Evolutionary conservation across 202 grass and related monocot genomes (phyloP).

Genomic region (Hordeum pubiflorum): DNA sequence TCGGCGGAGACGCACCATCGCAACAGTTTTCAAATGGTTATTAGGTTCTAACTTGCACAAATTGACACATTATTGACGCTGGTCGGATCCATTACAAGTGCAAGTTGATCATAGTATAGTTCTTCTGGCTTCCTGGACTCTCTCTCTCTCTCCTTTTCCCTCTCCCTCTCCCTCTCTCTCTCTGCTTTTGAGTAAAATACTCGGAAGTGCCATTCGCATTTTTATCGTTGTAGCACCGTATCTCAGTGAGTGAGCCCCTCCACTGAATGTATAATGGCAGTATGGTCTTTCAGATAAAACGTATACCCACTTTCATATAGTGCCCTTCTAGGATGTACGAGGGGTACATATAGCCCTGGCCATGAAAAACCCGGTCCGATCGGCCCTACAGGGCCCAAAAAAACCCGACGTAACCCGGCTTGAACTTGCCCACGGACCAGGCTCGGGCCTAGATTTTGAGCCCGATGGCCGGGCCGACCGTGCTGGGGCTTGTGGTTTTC

Average conservation of each 20-base stretch:
- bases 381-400: too few species aligned
- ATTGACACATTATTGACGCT: neutral
- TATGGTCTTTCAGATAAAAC: too few species aligned
- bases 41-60: neutral
- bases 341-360: too few species aligned
- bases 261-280: too few species aligned
- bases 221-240: neutral
- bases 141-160: neutral
- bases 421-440: too few species aligned
- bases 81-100: neutral
- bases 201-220: neutral
- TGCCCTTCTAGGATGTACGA: too few species aligned
- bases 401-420: too few species aligned
- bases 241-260: neutral
- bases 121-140: neutral
- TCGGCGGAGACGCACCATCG: neutral
- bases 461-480: too few species aligned
- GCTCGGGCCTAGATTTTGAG: too few species aligned
- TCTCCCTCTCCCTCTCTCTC: neutral
- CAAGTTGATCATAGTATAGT: neutral
- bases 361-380: too few species aligned
- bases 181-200: neutral
- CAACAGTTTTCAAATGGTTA: neutral
- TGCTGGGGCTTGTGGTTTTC: too few species aligned
- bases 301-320: too few species aligned